A percentile compares a stretch with the other conserved stretches of the same genome.
These are phyloP conservation scores for Tolypocladium ophioglossoides DNA, from an alignment of 2,329 filamentous ascomycete species.

Conservation along the genomic window DNA sequence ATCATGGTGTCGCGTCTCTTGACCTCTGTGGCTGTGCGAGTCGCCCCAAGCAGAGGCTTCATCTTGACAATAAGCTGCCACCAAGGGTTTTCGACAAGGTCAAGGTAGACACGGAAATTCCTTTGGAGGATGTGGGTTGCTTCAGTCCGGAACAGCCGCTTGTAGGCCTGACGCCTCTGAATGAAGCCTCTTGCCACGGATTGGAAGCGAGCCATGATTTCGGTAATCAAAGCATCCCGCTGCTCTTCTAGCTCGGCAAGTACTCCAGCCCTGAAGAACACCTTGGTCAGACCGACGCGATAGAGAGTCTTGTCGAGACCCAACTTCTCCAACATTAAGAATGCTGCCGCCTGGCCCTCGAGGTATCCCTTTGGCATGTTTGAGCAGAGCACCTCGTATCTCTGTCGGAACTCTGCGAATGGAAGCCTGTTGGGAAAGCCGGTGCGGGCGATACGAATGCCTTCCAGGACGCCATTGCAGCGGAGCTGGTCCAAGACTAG, in stretches of 20 bases:
- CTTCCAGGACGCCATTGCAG: conserved; percentile 98
- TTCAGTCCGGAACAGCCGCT: conserved; percentile 87
- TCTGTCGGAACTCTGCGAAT: conserved; percentile 88
- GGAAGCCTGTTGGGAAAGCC: conserved; percentile 90
- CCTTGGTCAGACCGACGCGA: conserved; percentile 89
- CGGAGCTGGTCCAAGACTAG: conserved; percentile 96
- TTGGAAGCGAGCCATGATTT: conserved; percentile 91
- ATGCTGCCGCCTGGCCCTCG: conserved; percentile 77
- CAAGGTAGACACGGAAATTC: conserved; percentile 86
- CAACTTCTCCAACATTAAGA: conserved; percentile 81
- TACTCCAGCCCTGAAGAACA: conserved; percentile 95
- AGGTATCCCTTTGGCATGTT: conserved; percentile 84
- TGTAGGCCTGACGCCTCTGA: conserved; percentile 79
- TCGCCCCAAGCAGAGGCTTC: conserved; percentile 88
- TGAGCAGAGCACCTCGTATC: conserved; percentile 88
- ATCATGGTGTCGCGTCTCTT: conserved; percentile 95
- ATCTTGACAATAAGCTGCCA: conserved; percentile 93
- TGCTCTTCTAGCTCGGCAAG: conserved; percentile 95
- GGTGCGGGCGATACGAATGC: conserved; percentile 91
- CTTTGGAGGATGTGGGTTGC: conserved; percentile 89
- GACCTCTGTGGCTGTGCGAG: conserved; percentile 83
- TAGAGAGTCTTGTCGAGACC: conserved; percentile 78
- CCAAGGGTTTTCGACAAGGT: conserved; percentile 89
- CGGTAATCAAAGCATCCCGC: conserved; percentile 80
- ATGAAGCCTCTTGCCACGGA: conserved; percentile 84